Base-by-base conservation (phyloP, 2,329 filamentous ascomycete species). In the Penicillium sp. region DNA sequence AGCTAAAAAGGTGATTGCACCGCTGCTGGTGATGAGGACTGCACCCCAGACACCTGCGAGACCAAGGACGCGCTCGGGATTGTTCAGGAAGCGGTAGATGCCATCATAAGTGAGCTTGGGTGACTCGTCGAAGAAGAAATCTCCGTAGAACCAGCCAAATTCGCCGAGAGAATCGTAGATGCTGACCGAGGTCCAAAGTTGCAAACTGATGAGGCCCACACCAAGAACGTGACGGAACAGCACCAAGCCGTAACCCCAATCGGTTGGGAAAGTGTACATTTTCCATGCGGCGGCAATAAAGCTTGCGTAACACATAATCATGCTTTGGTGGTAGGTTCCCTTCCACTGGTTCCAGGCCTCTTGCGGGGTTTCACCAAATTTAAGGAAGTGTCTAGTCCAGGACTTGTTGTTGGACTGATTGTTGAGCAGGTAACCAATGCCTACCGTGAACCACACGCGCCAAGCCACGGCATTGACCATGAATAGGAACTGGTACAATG, bases 271-370 rank as follows among this genome's bases (percentile, higher is more conserved):
- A 7, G 84, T 82, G 71, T 99, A 99, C 86, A 96, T 89, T 77
- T 97, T 99, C 90, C 90, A 97, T 60, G 89, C 90, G 1, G 92
- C 91, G 16, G 91, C 90, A 54, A 93, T 81, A 71, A 96, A 96
- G 52, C 89, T 93, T 18, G 87, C 81, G 65, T 96, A 93, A 73
- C 89, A 93, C 83, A 96, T 86, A 51, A 85, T 85, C 82, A 93
- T 92, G 73, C 90, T 95, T 61, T 97, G 80, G 69, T 99, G 90
- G 66, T 96, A 96, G 66, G 95, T 85, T 29, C 88, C 90, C 74
- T 96, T 97, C 94, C 94, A 99, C 70, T 99, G 93, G 51, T 88
- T 86, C 94, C 94, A 99, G 4, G 93, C 93, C 73, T 97, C 94
- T 56, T 88, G 87, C 3, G 86, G 86, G 56, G 83, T 91, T 70